Conservation (phyloP, 257 asterid genomes). For the Solanum tarapatanum region DNA sequence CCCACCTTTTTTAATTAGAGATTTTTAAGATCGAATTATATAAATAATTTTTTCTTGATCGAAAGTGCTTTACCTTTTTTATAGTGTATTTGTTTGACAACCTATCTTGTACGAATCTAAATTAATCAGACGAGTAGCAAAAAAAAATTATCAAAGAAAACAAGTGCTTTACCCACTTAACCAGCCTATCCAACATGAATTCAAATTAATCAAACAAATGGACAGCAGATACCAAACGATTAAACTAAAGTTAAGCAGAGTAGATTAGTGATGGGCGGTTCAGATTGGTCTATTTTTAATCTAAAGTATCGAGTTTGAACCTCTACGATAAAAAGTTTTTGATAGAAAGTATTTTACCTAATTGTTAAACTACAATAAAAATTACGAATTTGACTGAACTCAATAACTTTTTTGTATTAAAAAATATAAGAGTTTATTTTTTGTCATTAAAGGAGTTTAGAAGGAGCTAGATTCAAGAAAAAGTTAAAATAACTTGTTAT, state of each 20-base stretch:
- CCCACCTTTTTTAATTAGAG: background rate
- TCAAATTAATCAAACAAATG: background rate
- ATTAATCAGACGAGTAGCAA: background rate
- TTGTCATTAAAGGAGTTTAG: slow-evolving; percentile 1
- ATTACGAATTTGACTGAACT: background rate
- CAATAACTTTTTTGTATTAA: background rate
- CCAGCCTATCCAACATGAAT: background rate
- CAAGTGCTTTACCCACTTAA: background rate
- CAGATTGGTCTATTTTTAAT: background rate
- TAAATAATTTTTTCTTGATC: background rate
- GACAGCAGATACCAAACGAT: background rate
- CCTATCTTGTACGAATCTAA: background rate
- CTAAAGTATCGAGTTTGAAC: background rate
- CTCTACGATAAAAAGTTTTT: background rate
- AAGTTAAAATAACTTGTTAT: background rate
- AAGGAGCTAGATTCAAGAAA: background rate
- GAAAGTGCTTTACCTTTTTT: background rate
- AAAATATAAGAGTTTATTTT: background rate
- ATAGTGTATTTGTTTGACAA: background rate
- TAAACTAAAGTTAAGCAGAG: background rate
- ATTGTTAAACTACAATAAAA: background rate
- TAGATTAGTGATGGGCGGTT: background rate
- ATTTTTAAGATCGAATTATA: background rate
- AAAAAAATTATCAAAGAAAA: background rate
- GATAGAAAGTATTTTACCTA: background rate